Conservation (phyloP, 2,329 filamentous ascomycete genomes). For the Penicillium verrucosum region DNA sequence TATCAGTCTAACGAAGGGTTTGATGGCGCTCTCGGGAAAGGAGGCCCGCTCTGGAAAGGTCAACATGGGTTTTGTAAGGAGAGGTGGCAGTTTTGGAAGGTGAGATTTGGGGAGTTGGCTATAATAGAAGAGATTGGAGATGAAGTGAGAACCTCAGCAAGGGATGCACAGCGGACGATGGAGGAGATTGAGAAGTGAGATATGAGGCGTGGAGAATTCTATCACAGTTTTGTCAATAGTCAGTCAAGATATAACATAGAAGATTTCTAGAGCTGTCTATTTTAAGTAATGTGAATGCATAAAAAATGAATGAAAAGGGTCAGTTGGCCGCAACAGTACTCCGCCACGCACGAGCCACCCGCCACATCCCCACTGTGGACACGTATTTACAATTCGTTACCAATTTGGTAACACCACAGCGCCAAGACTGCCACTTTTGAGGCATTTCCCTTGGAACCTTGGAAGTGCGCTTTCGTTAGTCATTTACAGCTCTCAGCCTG, state of each 20-base stretch:
- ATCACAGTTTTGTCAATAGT: neutral
- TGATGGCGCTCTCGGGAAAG: neutral
- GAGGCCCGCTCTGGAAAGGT: neutral
- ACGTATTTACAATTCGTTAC: neutral
- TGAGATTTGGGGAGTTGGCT: neutral
- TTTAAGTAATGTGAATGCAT: neutral
- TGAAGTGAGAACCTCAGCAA: neutral
- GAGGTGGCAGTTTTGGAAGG: conserved; percentile 3
- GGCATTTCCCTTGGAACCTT: neutral
- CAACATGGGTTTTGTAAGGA: conserved; percentile 1
- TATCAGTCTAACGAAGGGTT: neutral
- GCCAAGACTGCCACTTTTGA: neutral
- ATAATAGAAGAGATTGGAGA: neutral
- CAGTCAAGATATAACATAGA: neutral
- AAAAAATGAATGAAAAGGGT: neutral
- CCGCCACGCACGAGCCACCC: neutral
- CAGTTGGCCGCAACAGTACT: neutral
- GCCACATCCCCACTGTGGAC: neutral
- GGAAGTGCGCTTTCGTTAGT: neutral
- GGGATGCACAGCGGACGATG: neutral
- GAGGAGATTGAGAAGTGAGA: neutral
- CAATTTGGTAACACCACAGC: neutral
- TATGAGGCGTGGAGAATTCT: neutral
- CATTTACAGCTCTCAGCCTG: neutral
- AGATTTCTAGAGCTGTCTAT: neutral